Evolutionary conservation across 2,329 filamentous ascomycete genomes (phyloP), one percentile per base, ranked within the genome.

Genomic region (Colletotrichum chrysophilum): DNA sequence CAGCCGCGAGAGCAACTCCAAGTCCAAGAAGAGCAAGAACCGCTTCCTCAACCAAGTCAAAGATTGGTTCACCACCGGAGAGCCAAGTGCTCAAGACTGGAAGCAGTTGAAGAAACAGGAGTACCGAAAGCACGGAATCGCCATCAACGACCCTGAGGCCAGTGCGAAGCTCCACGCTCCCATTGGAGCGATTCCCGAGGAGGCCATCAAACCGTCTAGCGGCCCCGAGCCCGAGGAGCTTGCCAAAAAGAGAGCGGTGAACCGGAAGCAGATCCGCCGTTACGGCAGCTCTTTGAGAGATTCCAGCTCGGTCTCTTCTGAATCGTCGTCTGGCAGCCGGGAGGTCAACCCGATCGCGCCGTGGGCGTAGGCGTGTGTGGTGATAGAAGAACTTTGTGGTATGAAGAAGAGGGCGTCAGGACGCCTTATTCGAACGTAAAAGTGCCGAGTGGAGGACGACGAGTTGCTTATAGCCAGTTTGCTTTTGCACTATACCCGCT

Each of bases 31-130:
- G 56, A 71, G 76, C 48, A 83, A 80, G 75, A 66, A 70, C n/a
- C 78, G 81, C 48, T 89, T 87, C 86, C 71, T 88, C 26, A 81
- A 81, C 8, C 85, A 87, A 32, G 79, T 89, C 64, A 90, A 88
- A 74, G 84, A 83, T 60, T 90, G 89, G 89, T 79, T 90, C 9
- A 83, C 84, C 3, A 83, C 85, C 26, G 88, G 86, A 64, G 89
- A 91, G 76, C 89, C 89, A 13, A 90, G 89, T 1, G 83, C 84
- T 3, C 86, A 88, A 60, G 89, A 88, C 2, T 82, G 89, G 77
- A 88, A 86, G 77, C 80, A 86, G 16, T 87, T 89, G 76, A 87
- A 86, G 78, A 85, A 83, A 68, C 83, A 84, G 16, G 82, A 84
- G 2, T 89, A 84, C 76, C 82, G 84, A 62, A 86, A 83, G 56